These are phyloP conservation scores for Alternaria tenuissima DNA, from an alignment of 2,329 filamentous ascomycete species.

Conservation along the genomic window DNA sequence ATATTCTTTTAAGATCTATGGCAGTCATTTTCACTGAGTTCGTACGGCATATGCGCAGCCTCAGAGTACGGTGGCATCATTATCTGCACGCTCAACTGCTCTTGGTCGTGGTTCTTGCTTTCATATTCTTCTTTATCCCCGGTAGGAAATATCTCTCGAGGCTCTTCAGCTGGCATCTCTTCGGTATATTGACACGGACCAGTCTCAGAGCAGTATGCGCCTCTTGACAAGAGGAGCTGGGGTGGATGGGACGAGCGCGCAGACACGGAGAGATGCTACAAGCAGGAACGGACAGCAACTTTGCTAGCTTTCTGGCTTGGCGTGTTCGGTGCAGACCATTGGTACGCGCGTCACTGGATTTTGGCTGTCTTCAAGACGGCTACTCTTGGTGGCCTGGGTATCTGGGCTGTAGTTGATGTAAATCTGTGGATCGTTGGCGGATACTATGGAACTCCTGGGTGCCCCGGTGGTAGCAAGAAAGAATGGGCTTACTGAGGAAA, in stretches of 20 bases:
- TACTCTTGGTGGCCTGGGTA: neutral
- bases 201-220: neutral
- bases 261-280: neutral
- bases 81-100: neutral
- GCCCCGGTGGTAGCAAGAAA: neutral
- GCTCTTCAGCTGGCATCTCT: too few relatives aligned
- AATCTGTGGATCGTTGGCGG: neutral
- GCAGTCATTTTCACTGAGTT: fast-evolving
- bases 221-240: neutral
- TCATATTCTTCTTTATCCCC: neutral
- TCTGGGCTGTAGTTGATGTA: neutral
- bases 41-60: neutral
- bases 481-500: neutral
- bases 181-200: neutral
- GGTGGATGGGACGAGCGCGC: neutral
- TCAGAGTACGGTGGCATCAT: neutral
- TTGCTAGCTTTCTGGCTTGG: neutral
- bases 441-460: neutral
- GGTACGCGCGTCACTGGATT: neutral
- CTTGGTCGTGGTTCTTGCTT: neutral
- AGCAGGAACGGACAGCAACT: neutral
- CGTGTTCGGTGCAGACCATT: neutral
- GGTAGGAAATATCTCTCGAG: neutral
- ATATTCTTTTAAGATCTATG: neutral
- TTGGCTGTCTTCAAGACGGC: neutral